These are phyloP conservation scores for Penstemon davidsonii DNA, from an alignment of 257 asterid species.

Conservation along the genomic window DNA sequence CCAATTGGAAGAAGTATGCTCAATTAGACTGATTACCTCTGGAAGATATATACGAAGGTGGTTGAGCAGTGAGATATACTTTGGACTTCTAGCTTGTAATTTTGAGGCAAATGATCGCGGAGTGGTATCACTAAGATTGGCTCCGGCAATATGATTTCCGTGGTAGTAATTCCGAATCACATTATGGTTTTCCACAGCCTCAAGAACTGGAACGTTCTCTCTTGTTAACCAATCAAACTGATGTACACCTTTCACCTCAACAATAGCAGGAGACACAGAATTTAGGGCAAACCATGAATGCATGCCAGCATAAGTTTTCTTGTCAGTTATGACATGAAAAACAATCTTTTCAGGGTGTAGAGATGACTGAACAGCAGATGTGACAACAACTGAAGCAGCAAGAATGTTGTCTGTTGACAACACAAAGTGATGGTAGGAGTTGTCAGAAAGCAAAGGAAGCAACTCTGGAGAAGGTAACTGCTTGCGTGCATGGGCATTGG, in stretches of 20 bases:
- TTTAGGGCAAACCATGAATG: slow-evolving; percentile 98
- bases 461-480: slow-evolving; percentile 94
- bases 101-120: slow-evolving; percentile 84
- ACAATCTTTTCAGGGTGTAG: slow-evolving; percentile 73
- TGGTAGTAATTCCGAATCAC: slow-evolving; percentile 84
- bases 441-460: slow-evolving; percentile 83
- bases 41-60: slow-evolving; percentile 97
- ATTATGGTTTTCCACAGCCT: slow-evolving; percentile 84
- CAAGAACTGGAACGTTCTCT: slow-evolving; percentile 97
- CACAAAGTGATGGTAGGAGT: slow-evolving; percentile 79
- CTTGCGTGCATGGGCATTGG: slow-evolving; percentile 95
- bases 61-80: slow-evolving; percentile 88
- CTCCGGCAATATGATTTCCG: slow-evolving; percentile 82
- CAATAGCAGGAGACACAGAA: slow-evolving; percentile 74
- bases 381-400: slow-evolving; percentile 94
- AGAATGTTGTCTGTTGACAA: slow-evolving; percentile 93
- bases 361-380: slow-evolving; percentile 83
- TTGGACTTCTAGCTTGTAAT: slow-evolving; percentile 93
- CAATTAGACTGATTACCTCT: slow-evolving; percentile 59
- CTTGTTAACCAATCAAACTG: slow-evolving; percentile 97
- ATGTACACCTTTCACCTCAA: slow-evolving; percentile 95
- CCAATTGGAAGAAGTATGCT: slow-evolving; percentile 1
- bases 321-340: slow-evolving; percentile 97
- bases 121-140: slow-evolving; percentile 76
- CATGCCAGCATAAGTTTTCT: slow-evolving; percentile 98